These are phyloP conservation scores for Phaeotremella skinneri DNA, from an alignment of 768 basidiomycete genomes.

Conservation along the genomic window DNA sequence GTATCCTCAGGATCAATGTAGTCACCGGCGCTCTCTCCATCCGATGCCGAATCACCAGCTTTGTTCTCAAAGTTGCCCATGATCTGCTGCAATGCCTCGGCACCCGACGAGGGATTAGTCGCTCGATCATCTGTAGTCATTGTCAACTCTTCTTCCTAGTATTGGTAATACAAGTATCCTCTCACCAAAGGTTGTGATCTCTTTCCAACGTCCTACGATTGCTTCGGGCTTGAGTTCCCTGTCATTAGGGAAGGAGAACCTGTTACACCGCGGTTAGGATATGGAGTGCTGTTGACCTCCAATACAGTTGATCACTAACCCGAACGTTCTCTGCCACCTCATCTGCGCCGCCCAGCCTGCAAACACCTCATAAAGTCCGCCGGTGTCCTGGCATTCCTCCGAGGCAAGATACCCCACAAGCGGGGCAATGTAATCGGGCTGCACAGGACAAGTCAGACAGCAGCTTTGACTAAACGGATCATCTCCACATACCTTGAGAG, in stretches of 20 bases:
- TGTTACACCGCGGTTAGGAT: slow-evolving; percentile 2
- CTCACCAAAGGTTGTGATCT: slow-evolving; percentile 78
- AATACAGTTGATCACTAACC: slow-evolving; percentile 55
- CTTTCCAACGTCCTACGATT: slow-evolving; percentile 72
- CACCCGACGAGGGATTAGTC: slow-evolving; percentile 71
- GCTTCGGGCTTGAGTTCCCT: slow-evolving; percentile 74
- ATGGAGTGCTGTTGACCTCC: not conserved
- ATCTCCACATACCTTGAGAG: slow-evolving; percentile 65
- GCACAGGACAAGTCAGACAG: slow-evolving; percentile 2
- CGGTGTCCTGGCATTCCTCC: slow-evolving; percentile 70
- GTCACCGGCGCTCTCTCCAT: slow-evolving; percentile 14
- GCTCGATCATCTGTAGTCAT: slow-evolving; percentile 66
- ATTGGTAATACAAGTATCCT: slow-evolving; percentile 7
- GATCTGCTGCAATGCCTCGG: slow-evolving; percentile 73
- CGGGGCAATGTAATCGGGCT: slow-evolving; percentile 91
- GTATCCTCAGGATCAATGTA: slow-evolving; percentile 74
- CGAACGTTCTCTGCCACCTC: slow-evolving; percentile 87
- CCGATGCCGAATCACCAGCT: slow-evolving; percentile 30
- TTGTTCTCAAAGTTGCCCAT: slow-evolving; percentile 63
- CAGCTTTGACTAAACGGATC: not conserved
- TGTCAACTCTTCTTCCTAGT: not conserved
- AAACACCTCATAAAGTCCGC: slow-evolving; percentile 76
- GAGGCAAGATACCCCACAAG: slow-evolving; percentile 86
- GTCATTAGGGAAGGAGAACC: slow-evolving; percentile 67
- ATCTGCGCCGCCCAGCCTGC: slow-evolving; percentile 92